Base-by-base conservation (phyloP, 83 land plant species). In the Isoetes engelmannii region DNA sequence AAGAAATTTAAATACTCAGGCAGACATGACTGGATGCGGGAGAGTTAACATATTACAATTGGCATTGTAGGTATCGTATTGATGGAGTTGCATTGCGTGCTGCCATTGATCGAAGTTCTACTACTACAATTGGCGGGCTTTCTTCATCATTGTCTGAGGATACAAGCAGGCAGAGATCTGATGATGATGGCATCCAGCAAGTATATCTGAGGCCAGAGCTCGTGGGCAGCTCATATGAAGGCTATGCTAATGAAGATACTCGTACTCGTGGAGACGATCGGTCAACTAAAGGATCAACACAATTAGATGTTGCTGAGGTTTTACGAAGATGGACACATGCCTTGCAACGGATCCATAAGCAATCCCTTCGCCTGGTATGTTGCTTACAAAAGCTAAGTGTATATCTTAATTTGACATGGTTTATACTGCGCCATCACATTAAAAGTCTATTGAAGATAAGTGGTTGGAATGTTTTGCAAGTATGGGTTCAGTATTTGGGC, bases 321-420 rank as follows among this genome's bases (percentile, higher is more conserved):
- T 68, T 95, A 5, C 83, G 99, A 67, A 87, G 97, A n/a, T 95
- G 99, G 99, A 95, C 97, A 6, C 94, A 91, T 85, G 97, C 99
- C 47, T 85, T 95, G 57, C 97, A 95, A 48, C 93, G 99, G 21
- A 84, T 95, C 42, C 99, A 95, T 77, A 95, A 90, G 72, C 97
- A 95, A 76, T 83, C 99, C 20, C 87, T 91, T 62, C 81, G 84
- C 43, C 48, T 94, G 97, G 99, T 94, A 78, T 51, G 55, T 51
- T 12, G 13, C 15, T 51, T 12, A 12, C 13, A 51, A 15, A 51
- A 8, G 18, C 51, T 10, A 65, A 37, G 45, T 66, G 54, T 12
- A 45, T 4, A 47, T 41, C 12, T 47, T 63, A 45, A 37, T 41
- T 13, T 69, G 19, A 10, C 53, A 44, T 5, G 20, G 13, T 12